phyloP scores from a whole-genome alignment of 2,329 filamentous ascomycete genomes.

The Acrodontium crateriforme region DNA sequence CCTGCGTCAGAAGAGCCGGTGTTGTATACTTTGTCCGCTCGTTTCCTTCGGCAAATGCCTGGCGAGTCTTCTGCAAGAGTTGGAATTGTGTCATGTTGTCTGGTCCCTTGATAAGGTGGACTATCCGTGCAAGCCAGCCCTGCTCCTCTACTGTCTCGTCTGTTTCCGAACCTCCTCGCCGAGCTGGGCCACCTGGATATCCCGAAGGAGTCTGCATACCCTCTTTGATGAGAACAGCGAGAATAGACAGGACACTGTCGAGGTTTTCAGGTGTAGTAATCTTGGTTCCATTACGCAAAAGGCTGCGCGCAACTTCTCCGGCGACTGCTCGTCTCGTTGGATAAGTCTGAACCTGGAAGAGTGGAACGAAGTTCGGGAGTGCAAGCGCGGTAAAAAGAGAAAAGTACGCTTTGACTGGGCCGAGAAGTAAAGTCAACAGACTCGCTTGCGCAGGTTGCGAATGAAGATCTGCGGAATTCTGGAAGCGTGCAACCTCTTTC shows the following conservation, averaged over 20 bases:
- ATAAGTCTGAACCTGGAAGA: constrained; percentile 85
- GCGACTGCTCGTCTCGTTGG: constrained; percentile 82
- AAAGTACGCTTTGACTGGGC: constrained; percentile 75
- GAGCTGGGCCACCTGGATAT: constrained; percentile 63
- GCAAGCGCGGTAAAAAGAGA: constrained; percentile 95
- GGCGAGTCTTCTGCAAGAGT: constrained; percentile 74
- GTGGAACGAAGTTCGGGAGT: constrained; percentile 78
- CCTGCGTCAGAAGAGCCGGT: constrained; percentile 77
- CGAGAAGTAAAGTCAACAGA: constrained; percentile 77
- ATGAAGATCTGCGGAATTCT: constrained; percentile 91
- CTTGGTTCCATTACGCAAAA: constrained; percentile 69
- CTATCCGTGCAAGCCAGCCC: constrained; percentile 85
- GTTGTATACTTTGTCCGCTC: constrained; percentile 94
- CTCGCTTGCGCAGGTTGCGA: constrained; percentile 77
- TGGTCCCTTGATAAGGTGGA: constrained; percentile 70
- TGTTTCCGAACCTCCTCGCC: constrained; percentile 68
- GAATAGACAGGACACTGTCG: constrained; percentile 74
- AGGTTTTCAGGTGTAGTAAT: constrained; percentile 69
- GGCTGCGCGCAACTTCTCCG: constrained; percentile 66
- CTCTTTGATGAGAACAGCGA: constrained; percentile 88
- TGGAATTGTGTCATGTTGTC: constrained; percentile 86
- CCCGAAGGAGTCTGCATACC: constrained; percentile 67
- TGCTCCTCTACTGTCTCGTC: constrained; percentile 98
- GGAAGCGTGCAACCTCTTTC: constrained; percentile 72
- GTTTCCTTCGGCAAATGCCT: constrained; percentile 80